Evolutionary conservation across 176 grass and related monocot species (phyloP).

Genomic region (Avena sativa): DNA sequence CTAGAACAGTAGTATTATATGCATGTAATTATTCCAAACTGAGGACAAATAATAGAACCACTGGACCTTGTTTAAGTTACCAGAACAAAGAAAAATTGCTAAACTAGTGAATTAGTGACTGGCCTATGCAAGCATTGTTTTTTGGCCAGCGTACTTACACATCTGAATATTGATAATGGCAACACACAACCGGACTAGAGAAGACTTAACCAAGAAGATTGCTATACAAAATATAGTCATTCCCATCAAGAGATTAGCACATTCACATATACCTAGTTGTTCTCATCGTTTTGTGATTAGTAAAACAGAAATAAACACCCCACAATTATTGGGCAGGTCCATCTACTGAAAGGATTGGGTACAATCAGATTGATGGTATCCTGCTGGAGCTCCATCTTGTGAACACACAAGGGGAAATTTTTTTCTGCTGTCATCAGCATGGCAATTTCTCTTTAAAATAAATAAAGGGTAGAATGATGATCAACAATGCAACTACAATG

Average conservation of each 20-base stretch:
- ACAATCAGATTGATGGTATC: not conserved
- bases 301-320: constrained; percentile 1
- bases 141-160: constrained; percentile 39
- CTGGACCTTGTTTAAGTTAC: constrained; percentile 49
- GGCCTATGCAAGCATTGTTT: constrained; percentile 41
- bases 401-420: not conserved
- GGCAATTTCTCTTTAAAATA: not conserved
- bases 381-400: constrained; percentile 25
- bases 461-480: not conserved
- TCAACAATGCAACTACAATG: constrained; percentile 24
- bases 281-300: constrained; percentile 4
- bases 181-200: constrained; percentile 26
- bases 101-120: constrained; percentile 20
- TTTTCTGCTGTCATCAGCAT: not conserved
- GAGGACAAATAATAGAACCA: constrained; percentile 36
- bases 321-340: not conserved
- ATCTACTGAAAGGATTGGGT: not conserved
- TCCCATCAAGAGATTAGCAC: constrained; percentile 20
- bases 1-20: not conserved
- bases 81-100: not conserved
- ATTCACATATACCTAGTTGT: not conserved
- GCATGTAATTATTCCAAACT: not conserved
- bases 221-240: not conserved
- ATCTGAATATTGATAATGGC: constrained; percentile 33
- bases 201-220: constrained; percentile 29